Base-by-base conservation (phyloP, 257 asterid species). In the Rauvolfia tetraphylla region DNA sequence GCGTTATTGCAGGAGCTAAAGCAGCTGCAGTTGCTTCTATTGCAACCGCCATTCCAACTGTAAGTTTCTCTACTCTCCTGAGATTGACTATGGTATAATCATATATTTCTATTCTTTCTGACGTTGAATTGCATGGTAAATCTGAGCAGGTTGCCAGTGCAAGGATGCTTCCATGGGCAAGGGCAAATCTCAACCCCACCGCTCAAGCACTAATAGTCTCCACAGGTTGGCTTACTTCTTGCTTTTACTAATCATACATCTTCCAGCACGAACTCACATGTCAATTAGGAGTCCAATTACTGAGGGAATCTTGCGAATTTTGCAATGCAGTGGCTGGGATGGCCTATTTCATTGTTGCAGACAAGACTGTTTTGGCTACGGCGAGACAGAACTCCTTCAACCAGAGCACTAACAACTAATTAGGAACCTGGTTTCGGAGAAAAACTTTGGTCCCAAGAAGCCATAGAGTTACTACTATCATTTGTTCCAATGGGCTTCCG, bases 41-140 rank as follows among this genome's bases (percentile, higher is more conserved):
- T 82, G 96, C 97, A 1, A 88, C 97, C 71, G 98, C 97, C n/a
- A 87, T 94, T 78, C 97, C 98, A 33, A 94, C 97, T 38, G 97
- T 91, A 84, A 34, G 82, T 56, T 38, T 23, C 67, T 53, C 53
- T 51, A 23, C n/a, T 36, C 53, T 63, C 7, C 34, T n/a, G 5
- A 27, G 20, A 7, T 25, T 1, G 66, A 1, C 27, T 29, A 59
- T 59, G 36, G 68, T 11, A 29, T 29, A 18, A 61, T 4, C 0
- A 14, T 31, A 31, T 0, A 0, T 31, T 69, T 44, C 0, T 4
- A 18, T 51, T 17, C 1, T 58, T 56, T 74, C n/a, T 54, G 2
- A n/a, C 33, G 4, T 39, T 10, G 42, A 36, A 77, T 44, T 27
- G n/a, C n/a, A n/a, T n/a, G n/a, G n/a, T n/a, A n/a, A n/a, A n/a